Base-by-base conservation (phyloP, 2,329 filamentous ascomycete species). In the Daldinia sp. region DNA sequence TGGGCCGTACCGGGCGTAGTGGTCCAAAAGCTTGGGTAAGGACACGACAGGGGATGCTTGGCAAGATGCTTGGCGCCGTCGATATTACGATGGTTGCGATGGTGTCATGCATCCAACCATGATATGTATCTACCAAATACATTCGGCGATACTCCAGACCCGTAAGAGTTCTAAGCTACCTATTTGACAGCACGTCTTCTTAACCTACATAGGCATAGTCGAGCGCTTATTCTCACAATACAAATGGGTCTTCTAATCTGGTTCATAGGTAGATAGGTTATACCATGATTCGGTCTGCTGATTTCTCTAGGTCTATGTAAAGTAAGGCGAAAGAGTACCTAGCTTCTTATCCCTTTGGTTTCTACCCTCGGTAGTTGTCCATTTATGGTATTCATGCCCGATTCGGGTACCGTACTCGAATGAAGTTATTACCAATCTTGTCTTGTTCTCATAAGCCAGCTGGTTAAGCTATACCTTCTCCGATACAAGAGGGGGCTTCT, bases 21-120 rank as follows among this genome's bases (percentile, higher is more conserved):
- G 67, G 60, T 63, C 67, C 67, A 68, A 67, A 61, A 68, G 61
- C 63, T 66, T 59, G 68, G 68, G 62, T 66, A 56, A 72, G 60
- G 60, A 71, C 67, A 33, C 15, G 54, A 56, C 70, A 73, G 63
- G 72, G 72, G 72, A 39, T 69, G 33, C 23, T 63, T 50, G 13
- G 20, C 23, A 23, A 28, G 26, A 28, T 48, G 2, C 35, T 39
- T 39, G 35, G 35, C 35, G 35, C 28, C 15, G 26, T 50, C 46
- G 23, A 50, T 50, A 26, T 50, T 23, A n/a, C 6, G 2, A n/a
- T 28, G n/a, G 6, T n/a, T 23, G 9, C 6, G 6, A 30, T 50
- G n/a, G 6, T n/a, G 15, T 30, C 20, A 48, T 48, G 44, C 44
- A 48, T 48, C 10, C 20, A 48, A 48, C 10, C 12, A 28, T 28